Base-by-base conservation (phyloP, 2,329 filamentous ascomycete genomes). In the Tolypocladium tropicale region DNA sequence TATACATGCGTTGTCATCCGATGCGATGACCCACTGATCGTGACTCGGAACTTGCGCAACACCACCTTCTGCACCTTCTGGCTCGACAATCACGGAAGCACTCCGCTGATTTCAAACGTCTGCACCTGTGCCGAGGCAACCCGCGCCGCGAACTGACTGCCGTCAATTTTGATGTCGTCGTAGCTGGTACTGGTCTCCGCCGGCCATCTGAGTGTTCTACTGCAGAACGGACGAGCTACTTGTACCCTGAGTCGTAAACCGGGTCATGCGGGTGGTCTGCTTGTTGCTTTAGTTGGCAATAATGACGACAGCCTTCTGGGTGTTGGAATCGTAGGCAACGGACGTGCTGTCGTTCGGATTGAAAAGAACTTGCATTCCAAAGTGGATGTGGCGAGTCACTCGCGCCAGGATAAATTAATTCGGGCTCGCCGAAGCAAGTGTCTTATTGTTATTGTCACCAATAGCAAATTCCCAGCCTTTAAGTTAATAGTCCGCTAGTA, bases 361-460 rank as follows among this genome's bases (percentile, higher is more conserved):
- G 54, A 71, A 68, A 6, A 75, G 58, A 33, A 76, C 71, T 1
- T 61, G 61, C 72, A 75, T 75, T 2, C 72, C 73, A 2, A 67
- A 64, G 1, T 70, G 65, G 43, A 76, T 72, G 56, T 76, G 73
- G 28, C 74, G 67, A 6, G 70, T 59, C 56, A 73, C 74, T 59
- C 74, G 73, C 2, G 73, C 74, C n/a, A 76, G 62, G 3, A 70
- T 66, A 56, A 66, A 75, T 62, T 74, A 76, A 59, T 75, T 75
- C 33, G 71, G 69, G 30, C 60, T 67, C 23, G 64, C 65, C 0
- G 57, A 53, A 1, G 64, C 64, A 12, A 75, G 56, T 3, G 64
- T 66, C 46, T 59, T 60, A 2, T 61, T 63, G 6, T 71, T 66
- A 55, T 74, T 74, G 58, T 74, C 67, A 3, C 66, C 74, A 14